A percentile compares a stretch with the other conserved stretches of the same genome.
Conservation (phyloP, 2,329 filamentous ascomycete genomes). For the Geosmithia putterillii region DNA sequence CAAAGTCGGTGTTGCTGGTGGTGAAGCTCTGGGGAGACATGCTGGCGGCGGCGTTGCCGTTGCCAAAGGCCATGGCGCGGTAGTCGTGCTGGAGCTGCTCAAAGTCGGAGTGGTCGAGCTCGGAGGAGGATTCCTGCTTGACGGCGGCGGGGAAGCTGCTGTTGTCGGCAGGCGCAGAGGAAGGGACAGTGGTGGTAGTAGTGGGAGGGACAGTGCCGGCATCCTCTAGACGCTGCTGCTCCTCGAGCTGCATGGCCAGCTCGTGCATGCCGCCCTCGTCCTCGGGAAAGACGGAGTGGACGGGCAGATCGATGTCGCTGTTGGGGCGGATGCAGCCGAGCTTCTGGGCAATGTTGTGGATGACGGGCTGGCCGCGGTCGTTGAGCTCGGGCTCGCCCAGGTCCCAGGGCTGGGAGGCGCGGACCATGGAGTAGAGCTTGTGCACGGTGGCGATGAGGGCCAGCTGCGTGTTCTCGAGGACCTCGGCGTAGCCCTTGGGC, state of each 20-base stretch:
- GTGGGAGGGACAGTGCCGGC: conserved; percentile 11
- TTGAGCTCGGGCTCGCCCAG: conserved; percentile 53
- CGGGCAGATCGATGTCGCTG: conserved; percentile 45
- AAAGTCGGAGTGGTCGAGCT: conserved; percentile 34
- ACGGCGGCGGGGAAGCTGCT: conserved; percentile 12
- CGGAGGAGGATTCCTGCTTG: conserved; percentile 28
- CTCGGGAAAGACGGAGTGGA: conserved; percentile 48
- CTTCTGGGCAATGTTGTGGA: conserved; percentile 53
- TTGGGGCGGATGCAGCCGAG: conserved; percentile 53
- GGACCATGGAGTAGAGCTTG: conserved; percentile 53
- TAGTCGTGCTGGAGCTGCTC: conserved; percentile 1
- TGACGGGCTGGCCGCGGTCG: conserved; percentile 48
- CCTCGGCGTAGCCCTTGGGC: conserved; percentile 50
- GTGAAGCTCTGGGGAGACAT: conserved; percentile 41
- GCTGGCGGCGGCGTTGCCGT: conserved; percentile 4
- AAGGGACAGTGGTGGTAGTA: conserved; percentile 1
- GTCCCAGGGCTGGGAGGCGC: conserved; percentile 44
- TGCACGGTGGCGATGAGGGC: conserved; percentile 52
- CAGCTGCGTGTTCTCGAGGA: conserved; percentile 53
- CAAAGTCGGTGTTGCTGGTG: conserved; percentile 19
- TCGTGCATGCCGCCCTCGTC: conserved; percentile 45
- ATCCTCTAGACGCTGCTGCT: conserved; percentile 28
- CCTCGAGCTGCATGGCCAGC: conserved; percentile 40
- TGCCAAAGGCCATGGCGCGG: conserved; percentile 5
- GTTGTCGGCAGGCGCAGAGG: not conserved